Evolutionary conservation across 306 rosid genomes (phyloP).

Genomic region (Medicago arabica): DNA sequence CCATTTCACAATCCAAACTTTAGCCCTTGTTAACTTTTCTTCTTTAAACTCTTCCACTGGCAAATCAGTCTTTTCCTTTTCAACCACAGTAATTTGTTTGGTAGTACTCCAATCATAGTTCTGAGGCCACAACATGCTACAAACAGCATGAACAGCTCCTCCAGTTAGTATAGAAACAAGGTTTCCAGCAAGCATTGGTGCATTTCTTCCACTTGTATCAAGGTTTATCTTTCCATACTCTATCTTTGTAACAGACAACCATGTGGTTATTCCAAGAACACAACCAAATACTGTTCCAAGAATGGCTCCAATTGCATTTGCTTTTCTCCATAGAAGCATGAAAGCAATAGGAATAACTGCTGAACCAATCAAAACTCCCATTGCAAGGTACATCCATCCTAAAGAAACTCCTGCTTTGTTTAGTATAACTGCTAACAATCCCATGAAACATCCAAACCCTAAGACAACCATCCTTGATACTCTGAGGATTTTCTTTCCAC

Average conservation of each 20-base stretch:
- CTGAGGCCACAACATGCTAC: constrained; percentile 78
- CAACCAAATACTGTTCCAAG: constrained; percentile 77
- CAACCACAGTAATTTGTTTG: constrained; percentile 73
- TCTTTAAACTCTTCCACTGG: constrained; percentile 80
- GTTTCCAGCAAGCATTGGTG: constrained; percentile 96
- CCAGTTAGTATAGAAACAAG: constrained; percentile 78
- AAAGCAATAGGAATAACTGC: constrained; percentile 94
- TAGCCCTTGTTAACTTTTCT: constrained; percentile 65
- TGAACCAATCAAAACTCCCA: constrained; percentile 90
- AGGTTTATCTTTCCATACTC: constrained; percentile 76
- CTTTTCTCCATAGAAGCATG: constrained; percentile 87
- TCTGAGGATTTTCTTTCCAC: constrained; percentile 74
- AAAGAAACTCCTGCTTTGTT: constrained; percentile 87
- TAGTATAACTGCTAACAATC: constrained; percentile 74
- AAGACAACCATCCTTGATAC: constrained; percentile 74
- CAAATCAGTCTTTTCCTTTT: constrained; percentile 71
- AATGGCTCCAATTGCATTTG: constrained; percentile 87
- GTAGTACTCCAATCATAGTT: constrained; percentile 92
- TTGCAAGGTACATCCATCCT: constrained; percentile 96
- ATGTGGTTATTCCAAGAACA: constrained; percentile 73
- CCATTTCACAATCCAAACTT: constrained; percentile 87
- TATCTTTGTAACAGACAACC: constrained; percentile 71
- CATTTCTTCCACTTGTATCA: constrained; percentile 83
- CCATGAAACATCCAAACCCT: constrained; percentile 86
- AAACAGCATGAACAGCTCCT: constrained; percentile 67